phyloP scores from a whole-genome alignment of 345 rosid species.

The Crucihimalaya himalaica region DNA sequence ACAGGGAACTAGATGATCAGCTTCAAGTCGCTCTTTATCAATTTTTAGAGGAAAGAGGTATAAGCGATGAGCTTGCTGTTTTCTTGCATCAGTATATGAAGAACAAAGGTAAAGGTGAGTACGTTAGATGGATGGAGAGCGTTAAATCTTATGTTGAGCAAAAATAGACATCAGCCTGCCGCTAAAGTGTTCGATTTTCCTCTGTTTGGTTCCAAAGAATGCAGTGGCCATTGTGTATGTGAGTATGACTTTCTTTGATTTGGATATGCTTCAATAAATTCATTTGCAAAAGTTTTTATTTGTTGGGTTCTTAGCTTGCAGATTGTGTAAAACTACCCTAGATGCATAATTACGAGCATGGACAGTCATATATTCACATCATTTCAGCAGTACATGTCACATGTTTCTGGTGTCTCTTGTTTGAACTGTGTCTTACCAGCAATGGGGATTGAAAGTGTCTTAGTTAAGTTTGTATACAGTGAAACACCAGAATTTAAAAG shows the following conservation, averaged over 20 bases:
- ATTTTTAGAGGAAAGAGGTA: slow-evolving; percentile 68
- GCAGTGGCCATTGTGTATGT: slow-evolving; percentile 5
- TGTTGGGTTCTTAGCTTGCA: slow-evolving; percentile 4
- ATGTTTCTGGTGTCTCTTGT: background rate
- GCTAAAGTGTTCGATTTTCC: background rate
- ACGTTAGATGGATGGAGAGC: slow-evolving; percentile 68
- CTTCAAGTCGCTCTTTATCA: slow-evolving; percentile 70
- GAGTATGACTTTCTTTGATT: slow-evolving; percentile 14
- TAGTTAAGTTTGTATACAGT: slow-evolving; percentile 20
- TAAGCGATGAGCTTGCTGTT: slow-evolving; percentile 63
- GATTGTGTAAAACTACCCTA: slow-evolving; percentile 14
- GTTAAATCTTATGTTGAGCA: slow-evolving; percentile 69
- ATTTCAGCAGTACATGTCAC: slow-evolving; percentile 1
- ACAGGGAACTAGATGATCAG: slow-evolving; percentile 83
- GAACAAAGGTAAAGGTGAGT: slow-evolving; percentile 72
- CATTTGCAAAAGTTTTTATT: background rate
- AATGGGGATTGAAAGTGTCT: slow-evolving; percentile 2
- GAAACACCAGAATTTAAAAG: slow-evolving; percentile 48
- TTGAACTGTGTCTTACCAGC: background rate
- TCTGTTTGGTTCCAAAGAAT: background rate
- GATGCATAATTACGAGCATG: background rate
- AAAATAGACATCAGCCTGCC: slow-evolving; percentile 36
- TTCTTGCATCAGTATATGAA: slow-evolving; percentile 80
- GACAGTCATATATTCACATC: background rate
- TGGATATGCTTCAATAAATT: slow-evolving; percentile 7